Evolutionary conservation across 768 basidiomycete genomes (phyloP), one percentile per base, ranked within the genome.

Genomic region (Pisolithus albus): DNA sequence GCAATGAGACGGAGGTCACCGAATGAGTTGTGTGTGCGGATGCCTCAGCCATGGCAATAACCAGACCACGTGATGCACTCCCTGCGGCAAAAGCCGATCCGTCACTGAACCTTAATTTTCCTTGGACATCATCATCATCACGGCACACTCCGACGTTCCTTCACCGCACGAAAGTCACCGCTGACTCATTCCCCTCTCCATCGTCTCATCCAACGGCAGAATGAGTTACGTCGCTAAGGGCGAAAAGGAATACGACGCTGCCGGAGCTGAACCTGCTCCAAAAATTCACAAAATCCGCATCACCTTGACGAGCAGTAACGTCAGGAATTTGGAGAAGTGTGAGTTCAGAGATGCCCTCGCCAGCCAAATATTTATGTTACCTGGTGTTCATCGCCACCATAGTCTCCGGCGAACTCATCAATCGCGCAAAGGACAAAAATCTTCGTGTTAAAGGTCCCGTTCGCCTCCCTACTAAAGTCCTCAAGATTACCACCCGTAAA

Each of bases 201-300:
- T 86, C 86, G 86, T 78, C 84, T 88, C 79, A 83, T 84, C 86
- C 83, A 75, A 34, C 76, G 64, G 53, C 59, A 86, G 68, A 74
- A 92, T 92, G 91, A 91, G 88, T 89, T 92, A 94, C 88, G 92
- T 92, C 90, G 89, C 91, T 79, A 92, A 92, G 83, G 88, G 86
- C 72, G 92, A 93, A 73, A 93, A 97, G 73, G 93, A 96, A 71
- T 93, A 92, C 79, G 96, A 97, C 61, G 92, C 91, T 55, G 86
- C 88, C 45, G 91, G 91, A 64, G 86, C 87, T 58, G 82, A 92
- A 56, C 86, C 88, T 65, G 76, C 82, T 59, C 87, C 90, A 68
- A 94, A 97, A 75, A 83, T 92, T 70, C 95, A 98, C 84, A 97
- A 97, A 82, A 98, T 98, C 72, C 79, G 96, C 58, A 99, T 99